Evolutionary conservation across 2,329 filamentous ascomycete species (phyloP).

Genomic region (Fusarium udum): DNA sequence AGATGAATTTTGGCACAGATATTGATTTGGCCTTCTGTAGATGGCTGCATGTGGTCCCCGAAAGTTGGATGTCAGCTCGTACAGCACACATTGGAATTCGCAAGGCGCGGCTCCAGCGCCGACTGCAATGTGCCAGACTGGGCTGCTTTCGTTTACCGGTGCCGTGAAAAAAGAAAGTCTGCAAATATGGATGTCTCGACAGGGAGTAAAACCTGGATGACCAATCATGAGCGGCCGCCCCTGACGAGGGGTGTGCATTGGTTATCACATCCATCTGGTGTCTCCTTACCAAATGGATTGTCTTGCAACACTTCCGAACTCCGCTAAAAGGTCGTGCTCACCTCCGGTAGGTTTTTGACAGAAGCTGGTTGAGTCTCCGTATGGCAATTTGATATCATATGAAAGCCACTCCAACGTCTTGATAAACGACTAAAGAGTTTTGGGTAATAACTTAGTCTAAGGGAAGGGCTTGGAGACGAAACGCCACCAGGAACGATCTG

Average conservation of each 20-base stretch:
- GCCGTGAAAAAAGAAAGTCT: constrained; percentile 32
- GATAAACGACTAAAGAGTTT: constrained; percentile 16
- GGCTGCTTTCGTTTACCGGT: neutral
- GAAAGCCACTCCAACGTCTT: constrained; percentile 22
- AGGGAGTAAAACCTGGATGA: constrained; percentile 17
- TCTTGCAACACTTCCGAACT: constrained; percentile 13
- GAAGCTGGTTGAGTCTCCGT: neutral
- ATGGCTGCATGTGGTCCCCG: neutral
- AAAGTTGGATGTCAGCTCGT: neutral
- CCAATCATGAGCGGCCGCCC: constrained; percentile 36
- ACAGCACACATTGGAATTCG: constrained; percentile 4
- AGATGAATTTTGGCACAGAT: too few relatives aligned
- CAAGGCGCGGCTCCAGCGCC: constrained; percentile 17
- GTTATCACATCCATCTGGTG: constrained; percentile 14
- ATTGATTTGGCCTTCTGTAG: too few relatives aligned
- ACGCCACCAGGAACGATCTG: constrained; percentile 43
- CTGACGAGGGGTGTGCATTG: constrained; percentile 27
- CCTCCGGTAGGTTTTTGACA: neutral
- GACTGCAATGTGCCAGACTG: constrained; percentile 4
- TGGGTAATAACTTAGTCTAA: constrained; percentile 11
- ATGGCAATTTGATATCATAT: constrained; percentile 4
- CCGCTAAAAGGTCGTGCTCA: neutral
- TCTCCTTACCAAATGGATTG: constrained; percentile 21
- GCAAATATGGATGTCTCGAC: constrained; percentile 21
- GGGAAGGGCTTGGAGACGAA: constrained; percentile 28